Base-by-base conservation (phyloP, 495 filamentous ascomycete genomes). In the Aspergillus sparsus region DNA sequence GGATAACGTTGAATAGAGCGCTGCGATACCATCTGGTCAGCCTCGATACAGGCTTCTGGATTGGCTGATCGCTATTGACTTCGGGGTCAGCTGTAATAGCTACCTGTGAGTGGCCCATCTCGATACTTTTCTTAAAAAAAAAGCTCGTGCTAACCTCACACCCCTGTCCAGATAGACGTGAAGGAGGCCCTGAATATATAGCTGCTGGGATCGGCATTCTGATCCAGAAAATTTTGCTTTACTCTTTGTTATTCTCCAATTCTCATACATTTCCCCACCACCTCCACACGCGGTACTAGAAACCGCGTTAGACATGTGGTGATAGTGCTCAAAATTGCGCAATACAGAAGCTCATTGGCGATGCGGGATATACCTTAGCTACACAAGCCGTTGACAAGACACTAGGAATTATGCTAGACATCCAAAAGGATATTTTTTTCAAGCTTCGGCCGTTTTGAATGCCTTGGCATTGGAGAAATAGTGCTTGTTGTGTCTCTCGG, bases 1-100 rank as follows among this genome's bases (percentile, higher is more conserved):
- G 47, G 32, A 60, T 60, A 6, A 54, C 58, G 32, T 60, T 60
- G n/a, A 60, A 60, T 9, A 60, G 18, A 21, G 58, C 42, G n/a
- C 58, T 60, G 42, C 15, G 58, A 60, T 60, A 60, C 56, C 56
- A 58, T 51, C 56, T 42, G 2, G 46, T 31, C 18, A 58, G 15
- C 1, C 56, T 46, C 3, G 56, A 51, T 0, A 58, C 16, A 7
- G 56, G 56, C 12, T 58, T 58, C 18, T 51, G 56, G 11, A 58
- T 47, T 5, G 47, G 46, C n/a, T 58, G 8, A 9, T 58, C 56
- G 16, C 34, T 42, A 36, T 51, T 58, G 10, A 27, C 34, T 36
- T 58, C 56, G 7, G 56, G 56, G 27, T 58, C 56, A 34, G 56
- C 16, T 4, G 18, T 51, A 31, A 33, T 45, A 39, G 46, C 18